Evolutionary conservation across 164 flowering plant species (phyloP).

Genomic region (Nymphaea thermarum): DNA sequence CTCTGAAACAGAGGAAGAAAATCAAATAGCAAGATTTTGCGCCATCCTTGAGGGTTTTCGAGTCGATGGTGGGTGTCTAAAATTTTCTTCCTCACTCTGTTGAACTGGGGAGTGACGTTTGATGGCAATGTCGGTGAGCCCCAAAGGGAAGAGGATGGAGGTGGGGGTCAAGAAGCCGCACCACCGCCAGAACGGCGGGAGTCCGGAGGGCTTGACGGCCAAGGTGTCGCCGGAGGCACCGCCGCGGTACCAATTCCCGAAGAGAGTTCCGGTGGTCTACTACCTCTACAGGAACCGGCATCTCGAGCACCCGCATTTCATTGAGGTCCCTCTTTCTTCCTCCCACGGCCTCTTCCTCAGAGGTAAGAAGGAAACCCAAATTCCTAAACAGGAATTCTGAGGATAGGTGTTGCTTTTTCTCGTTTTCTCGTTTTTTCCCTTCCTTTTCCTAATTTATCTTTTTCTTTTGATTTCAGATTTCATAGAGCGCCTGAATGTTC

Average conservation of each 20-base stretch:
- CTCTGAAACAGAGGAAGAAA: neutral
- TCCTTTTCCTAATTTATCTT: neutral
- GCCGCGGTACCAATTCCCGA: slow-evolving; percentile 21
- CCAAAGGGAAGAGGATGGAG: neutral
- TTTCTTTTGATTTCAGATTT: slow-evolving; percentile 35
- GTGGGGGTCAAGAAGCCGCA: neutral
- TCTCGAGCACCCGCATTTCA: slow-evolving; percentile 97
- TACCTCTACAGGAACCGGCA: slow-evolving; percentile 76
- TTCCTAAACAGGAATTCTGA: neutral
- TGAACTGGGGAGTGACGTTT: neutral
- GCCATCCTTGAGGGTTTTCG: neutral
- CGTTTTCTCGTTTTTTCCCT: neutral
- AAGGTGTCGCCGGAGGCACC: neutral
- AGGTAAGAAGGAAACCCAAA: slow-evolving; percentile 28
- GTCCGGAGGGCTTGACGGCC: neutral
- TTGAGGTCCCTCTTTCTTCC: slow-evolving; percentile 75
- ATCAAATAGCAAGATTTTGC: neutral
- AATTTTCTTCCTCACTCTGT: neutral
- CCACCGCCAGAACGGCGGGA: neutral
- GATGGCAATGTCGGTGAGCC: neutral
- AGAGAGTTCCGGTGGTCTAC: slow-evolving; percentile 79
- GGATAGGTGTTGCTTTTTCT: neutral
- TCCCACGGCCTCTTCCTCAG: slow-evolving; percentile 73
- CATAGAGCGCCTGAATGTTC: slow-evolving; percentile 43
- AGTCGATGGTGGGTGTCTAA: neutral